Conservation (phyloP, 177 flowering plant species). For the Vitis hybrid region DNA sequence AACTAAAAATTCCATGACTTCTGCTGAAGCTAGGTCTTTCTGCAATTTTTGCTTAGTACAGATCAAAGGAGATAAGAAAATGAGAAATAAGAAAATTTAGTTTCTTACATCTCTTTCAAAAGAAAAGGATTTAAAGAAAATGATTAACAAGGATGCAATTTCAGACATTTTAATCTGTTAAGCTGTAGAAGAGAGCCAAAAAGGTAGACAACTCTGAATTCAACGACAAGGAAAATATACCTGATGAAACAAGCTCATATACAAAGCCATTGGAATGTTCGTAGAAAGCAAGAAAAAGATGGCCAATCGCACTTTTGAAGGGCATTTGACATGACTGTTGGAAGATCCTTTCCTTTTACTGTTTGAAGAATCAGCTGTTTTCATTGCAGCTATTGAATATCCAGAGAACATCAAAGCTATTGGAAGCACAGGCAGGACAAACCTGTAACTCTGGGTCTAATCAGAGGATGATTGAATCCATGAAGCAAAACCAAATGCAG, state of each 20-base stretch:
- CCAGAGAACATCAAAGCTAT: constrained; percentile 86
- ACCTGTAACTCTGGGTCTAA: constrained; percentile 48
- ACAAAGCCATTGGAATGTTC: constrained; percentile 91
- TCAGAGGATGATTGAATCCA: constrained; percentile 12
- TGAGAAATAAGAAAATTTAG: neutral
- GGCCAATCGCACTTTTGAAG: constrained; percentile 37
- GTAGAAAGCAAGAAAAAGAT: constrained; percentile 65
- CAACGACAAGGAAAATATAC: constrained; percentile 25
- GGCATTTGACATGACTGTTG: constrained; percentile 19
- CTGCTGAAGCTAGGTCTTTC: no score
- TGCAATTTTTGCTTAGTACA: neutral
- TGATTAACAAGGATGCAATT: neutral
- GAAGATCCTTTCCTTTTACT: constrained; percentile 30
- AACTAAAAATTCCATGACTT: neutral
- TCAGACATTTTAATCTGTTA: neutral
- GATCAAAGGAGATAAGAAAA: neutral
- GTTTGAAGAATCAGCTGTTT: constrained; percentile 14
- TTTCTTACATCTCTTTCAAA: constrained; percentile 2
- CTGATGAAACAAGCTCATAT: constrained; percentile 95
- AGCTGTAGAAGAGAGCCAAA: neutral
- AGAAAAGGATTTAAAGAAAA: neutral
- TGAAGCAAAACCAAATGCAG: constrained; percentile 10
- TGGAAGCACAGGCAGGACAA: constrained; percentile 93
- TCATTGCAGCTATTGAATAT: constrained; percentile 53
- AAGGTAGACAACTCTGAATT: neutral